These are phyloP conservation scores for Puccinia polysora DNA, from an alignment of 1,284 basidiomycete species.

Conservation along the genomic window DNA sequence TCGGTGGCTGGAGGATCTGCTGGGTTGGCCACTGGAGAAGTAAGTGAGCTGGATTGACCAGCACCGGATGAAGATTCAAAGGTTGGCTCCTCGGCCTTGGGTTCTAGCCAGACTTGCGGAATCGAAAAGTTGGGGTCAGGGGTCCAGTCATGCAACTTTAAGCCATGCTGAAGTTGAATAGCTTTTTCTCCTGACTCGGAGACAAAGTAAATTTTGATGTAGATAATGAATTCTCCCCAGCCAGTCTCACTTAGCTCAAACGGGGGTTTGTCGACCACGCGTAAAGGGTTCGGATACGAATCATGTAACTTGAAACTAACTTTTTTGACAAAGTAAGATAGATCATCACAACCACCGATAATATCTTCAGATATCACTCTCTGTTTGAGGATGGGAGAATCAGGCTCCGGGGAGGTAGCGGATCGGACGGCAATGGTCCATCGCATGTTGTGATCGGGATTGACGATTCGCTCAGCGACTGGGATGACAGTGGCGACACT, in stretches of 20 bases:
- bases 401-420: slow-evolving; percentile 55
- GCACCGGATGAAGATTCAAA: too few relatives aligned
- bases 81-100: slow-evolving; percentile 57
- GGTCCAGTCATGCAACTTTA: slow-evolving; percentile 91
- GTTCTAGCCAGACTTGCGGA: slow-evolving; percentile 55
- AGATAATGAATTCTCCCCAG: slow-evolving; percentile 98
- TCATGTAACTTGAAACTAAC: slow-evolving; percentile 98
- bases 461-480: slow-evolving; percentile 65
- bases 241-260: slow-evolving; percentile 95
- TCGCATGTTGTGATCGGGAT: slow-evolving; percentile 79
- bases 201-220: slow-evolving; percentile 89
- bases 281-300: slow-evolving; percentile 82
- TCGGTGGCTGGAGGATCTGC: slow-evolving; percentile 23
- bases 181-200: slow-evolving; percentile 87
- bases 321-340: slow-evolving; percentile 80
- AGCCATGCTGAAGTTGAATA: slow-evolving; percentile 77
- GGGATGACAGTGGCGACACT: slow-evolving; percentile 83
- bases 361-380: slow-evolving; percentile 45
- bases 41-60: too few relatives aligned
- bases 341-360: slow-evolving; percentile 73
- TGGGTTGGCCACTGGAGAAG: too few relatives aligned
- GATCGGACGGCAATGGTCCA: slow-evolving; percentile 92
- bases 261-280: slow-evolving; percentile 85
- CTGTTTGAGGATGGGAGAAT: slow-evolving; percentile 54
- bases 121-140: slow-evolving; percentile 54